These are phyloP conservation scores for Dalbergia cochinchinensis DNA, from an alignment of 306 rosid genomes.

Conservation along the genomic window DNA sequence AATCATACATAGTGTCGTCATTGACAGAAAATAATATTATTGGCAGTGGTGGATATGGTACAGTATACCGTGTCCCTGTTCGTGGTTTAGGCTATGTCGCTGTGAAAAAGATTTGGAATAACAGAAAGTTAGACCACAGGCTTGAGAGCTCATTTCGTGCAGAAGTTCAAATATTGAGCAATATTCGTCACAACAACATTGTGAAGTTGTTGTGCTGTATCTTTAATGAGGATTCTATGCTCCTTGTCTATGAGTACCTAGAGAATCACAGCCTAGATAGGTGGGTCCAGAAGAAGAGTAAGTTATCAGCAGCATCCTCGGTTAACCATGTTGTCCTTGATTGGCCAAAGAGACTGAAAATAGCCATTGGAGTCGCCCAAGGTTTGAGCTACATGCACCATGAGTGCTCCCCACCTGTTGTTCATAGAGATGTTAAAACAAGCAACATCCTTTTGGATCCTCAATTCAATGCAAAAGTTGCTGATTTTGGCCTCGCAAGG, in stretches of 20 bases:
- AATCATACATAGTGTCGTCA: conserved; percentile 51
- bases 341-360: conserved; percentile 69
- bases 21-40: conserved; percentile 49
- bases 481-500: conserved; percentile 90
- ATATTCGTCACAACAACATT: conserved; percentile 73
- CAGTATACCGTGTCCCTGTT: conserved; percentile 64
- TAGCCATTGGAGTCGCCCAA: conserved; percentile 68
- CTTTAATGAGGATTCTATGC: conserved; percentile 68
- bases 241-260: conserved; percentile 80
- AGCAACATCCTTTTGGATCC: conserved; percentile 84
- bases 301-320: conserved; percentile 31
- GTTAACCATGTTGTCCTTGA: conserved; percentile 41
- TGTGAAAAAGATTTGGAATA: conserved; percentile 61
- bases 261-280: conserved; percentile 65
- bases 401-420: conserved; percentile 57
- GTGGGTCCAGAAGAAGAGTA: conserved; percentile 58
- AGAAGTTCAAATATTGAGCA: conserved; percentile 66
- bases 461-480: conserved; percentile 76
- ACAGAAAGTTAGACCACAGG: conserved; percentile 52
- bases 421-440: conserved; percentile 72
- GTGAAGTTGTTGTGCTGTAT: conserved; percentile 80
- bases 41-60: conserved; percentile 74
- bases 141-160: conserved; percentile 68
- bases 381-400: conserved; percentile 91
- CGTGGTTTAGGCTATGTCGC: conserved; percentile 54